Base-by-base conservation (phyloP, 2,329 filamentous ascomycete genomes). In the Aureobasidium sp. region DNA sequence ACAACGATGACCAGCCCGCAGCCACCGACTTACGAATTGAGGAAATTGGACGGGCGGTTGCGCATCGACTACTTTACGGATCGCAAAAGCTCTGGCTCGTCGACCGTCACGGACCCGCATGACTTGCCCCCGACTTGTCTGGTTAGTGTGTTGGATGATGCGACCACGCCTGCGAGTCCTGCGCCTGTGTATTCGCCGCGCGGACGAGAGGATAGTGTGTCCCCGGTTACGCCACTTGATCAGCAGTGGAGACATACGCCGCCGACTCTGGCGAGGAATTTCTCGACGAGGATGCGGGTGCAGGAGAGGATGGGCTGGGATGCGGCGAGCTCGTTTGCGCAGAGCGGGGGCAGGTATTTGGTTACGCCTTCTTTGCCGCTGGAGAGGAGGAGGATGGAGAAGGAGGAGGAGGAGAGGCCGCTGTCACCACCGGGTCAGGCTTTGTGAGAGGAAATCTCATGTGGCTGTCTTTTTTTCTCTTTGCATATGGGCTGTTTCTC, bases 21-120 rank as follows among this genome's bases (percentile, higher is more conserved):
- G 2, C 34, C 48, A 25, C 37, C 38, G 50, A 57, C 25, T 3
- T 51, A 37, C 37, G 48, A 51, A 5, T 24, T 51, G 10, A 16
- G 35, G 12, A 51, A 41, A 11, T 2, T 51, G 2, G 25, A 27
- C 5, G 37, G 37, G 1, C 35, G 37, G 7, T 12, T 51, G 1
- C 48, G 34, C 2, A 35, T 40, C 7, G 27, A 51, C 11, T 51
- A 40, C 8, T n/a, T n/a, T n/a, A 14, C 30, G 3, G 48, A 51
- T 7, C 24, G 35, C 2, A 51, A 51, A 22, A 51, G 48, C 6
- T 38, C 27, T 12, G 22, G 5, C 12, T 41, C 38, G 5, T 41
- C 38, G 3, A 16, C 19, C 8, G 32, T 16, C 17, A 22, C 35
- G 6, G 45, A 49, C 34, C 24, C 34, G 12, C 22, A 35, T 21